Evolutionary conservation across 1,139 yeast species (phyloP), one percentile per base, ranked within the genome.

Genomic region (Hemisphaericaspora xylofermentans): DNA sequence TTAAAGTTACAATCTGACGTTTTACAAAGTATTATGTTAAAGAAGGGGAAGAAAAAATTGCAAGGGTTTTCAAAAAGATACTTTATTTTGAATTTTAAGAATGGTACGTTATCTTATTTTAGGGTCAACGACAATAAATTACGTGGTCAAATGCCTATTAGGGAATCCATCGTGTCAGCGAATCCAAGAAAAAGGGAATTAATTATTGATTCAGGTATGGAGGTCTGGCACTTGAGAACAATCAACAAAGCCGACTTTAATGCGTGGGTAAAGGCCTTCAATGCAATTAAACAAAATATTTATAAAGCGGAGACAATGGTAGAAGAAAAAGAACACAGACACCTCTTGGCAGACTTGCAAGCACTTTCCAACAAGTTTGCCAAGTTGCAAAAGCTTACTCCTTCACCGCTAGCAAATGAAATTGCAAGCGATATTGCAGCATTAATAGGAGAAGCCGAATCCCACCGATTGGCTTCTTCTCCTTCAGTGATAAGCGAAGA

Each of bases 131-230:
- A 84, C 45, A 79, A 80, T 46, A 80, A 83, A 46, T 75, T 88
- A 45, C 76, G 98, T 43, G 98, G 98, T 40, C 93, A 88, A 54
- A 89, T 93, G 88, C 95, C 95, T 16, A 80, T 93, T 36, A 80
- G 78, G 40, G 76, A 85, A 36, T 82, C 95, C 8, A 87, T 86
- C 19, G 80, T 93, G 3, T 80, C 94, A 44, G 97, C 95, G 2
- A 83, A 84, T 52, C 73, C 80, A 24, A 76, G 77, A 41, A 78
- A 79, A 21, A 67, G 80, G 39, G 86, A 86, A 52, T 81, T 93
- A 37, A 83, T 85, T 40, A 76, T 93, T 48, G 98, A 93, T 60
- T 88, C 97, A 0, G 98, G 98, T 2, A 84, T 93, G 82, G 98
- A 93, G 59, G 82, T 88, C 13, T 93, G 98, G 98, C 82, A 80